Evolutionary conservation across 164 flowering plant genomes (phyloP).

Genomic region (Vitis rupestris): DNA sequence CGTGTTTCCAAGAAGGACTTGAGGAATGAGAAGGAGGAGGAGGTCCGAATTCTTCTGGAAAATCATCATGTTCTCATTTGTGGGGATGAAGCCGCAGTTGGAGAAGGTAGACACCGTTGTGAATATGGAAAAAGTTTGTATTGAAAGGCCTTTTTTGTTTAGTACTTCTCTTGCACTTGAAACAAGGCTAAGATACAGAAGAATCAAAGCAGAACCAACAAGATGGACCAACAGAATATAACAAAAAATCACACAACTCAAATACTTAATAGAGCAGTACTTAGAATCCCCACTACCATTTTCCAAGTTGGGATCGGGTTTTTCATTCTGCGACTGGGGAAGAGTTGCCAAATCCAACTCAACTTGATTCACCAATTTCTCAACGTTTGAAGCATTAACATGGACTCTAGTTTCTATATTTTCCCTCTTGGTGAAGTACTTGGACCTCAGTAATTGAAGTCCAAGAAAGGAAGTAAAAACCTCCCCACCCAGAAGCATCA

Average conservation of each 20-base stretch:
- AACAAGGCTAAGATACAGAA: constrained; percentile 26
- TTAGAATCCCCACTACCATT: constrained; percentile 11
- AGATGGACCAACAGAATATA: constrained; percentile 37
- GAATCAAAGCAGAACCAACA: constrained; percentile 30
- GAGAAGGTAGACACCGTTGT: constrained; percentile 25
- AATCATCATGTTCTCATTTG: constrained; percentile 78
- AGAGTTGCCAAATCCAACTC: constrained; percentile 9
- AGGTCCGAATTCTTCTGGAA: constrained; percentile 65
- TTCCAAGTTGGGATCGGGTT: neutral
- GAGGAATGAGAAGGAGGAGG: constrained; percentile 55
- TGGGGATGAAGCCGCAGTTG: constrained; percentile 48
- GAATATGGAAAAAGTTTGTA: constrained; percentile 45
- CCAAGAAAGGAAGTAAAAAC: constrained; percentile 60
- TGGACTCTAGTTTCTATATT: neutral
- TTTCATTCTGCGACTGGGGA: neutral
- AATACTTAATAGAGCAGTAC: constrained; percentile 16
- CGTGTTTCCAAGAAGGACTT: constrained; percentile 65
- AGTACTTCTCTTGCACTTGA: constrained; percentile 48
- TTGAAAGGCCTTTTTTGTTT: constrained; percentile 33
- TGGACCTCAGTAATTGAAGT: constrained; percentile 28
- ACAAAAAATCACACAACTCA: constrained; percentile 36
- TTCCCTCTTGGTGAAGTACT: constrained; percentile 5
- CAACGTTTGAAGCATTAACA: neutral
- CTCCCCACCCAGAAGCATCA: constrained; percentile 80
- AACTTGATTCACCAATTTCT: neutral